Base-by-base conservation (phyloP, 75 land plant genomes). In the Gnetum montanum region DNA sequence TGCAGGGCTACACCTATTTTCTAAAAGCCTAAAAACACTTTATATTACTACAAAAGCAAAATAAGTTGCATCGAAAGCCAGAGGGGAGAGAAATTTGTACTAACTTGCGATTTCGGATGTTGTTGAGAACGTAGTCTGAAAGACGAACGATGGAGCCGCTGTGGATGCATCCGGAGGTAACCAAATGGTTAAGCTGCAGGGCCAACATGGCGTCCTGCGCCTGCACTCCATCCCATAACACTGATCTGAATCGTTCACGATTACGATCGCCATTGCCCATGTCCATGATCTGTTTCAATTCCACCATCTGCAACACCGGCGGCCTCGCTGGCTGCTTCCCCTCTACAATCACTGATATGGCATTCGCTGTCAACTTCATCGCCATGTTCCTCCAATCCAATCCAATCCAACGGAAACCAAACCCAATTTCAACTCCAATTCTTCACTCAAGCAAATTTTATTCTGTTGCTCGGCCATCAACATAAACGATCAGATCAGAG, bases 191-290 rank as follows among this genome's bases (percentile, higher is more conserved):
- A 60, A 73, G 69, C 78, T 90, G 93, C 29, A 93, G 77, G 6
- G 85, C 96, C 7, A 90, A 77, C 96, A 90, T 90, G n/a, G 80
- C 84, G 64, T 87, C 93, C 75, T 87, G 93, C 34, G 34, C 18
- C 56, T 74, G 56, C 7, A 34, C 13, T 2, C 88, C 88, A 49
- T 90, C 96, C 22, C 93, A 90, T 3, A 90, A 58, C 23, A 86
- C 58, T 60, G 83, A 15, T 38, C 88, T 70, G 54, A 55, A 90
- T 57, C 96, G 62, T 31, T 87, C 88, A 49, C 51, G 58, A 18
- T 57, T 54, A 56, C 50, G 61, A 60, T 84, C 83, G n/a, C 60
- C 45, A 43, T 44, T 76, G 15, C 74, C 70, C n/a, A n/a, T n/a
- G n/a, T n/a, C n/a, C n/a, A n/a, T n/a, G 8, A 88, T 81, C 56